Base-by-base conservation (phyloP, 2,329 filamentous ascomycete genomes). In the Ascochyta pisi region DNA sequence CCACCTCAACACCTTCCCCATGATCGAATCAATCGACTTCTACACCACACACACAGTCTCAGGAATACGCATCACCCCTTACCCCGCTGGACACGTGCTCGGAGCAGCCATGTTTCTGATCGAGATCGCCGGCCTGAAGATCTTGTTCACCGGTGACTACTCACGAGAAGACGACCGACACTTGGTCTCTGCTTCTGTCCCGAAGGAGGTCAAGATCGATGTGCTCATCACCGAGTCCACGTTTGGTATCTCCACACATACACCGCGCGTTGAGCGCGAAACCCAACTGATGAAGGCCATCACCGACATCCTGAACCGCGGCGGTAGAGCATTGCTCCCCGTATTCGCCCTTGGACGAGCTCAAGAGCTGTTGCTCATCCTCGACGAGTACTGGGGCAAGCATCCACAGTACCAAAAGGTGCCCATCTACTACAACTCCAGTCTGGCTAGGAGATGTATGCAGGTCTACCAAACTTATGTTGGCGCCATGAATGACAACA, bases 401-500 rank as follows among this genome's bases (percentile, higher is more conserved):
- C 94, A 99, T 70, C 79, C 86, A 0, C 93, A 97, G 66, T 92
- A 89, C 64, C 93, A 96, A 63, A 92, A 91, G 63, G 89, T 90
- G 33, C 95, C 95, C 5, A 98, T 99, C 60, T 99, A 98, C 80
- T 99, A 98, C 75, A 96, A 96, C 50, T 95, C 91, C 68, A 96
- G 96, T 68, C 85, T 98, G 38, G 95, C 95, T 1, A 84, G 94
- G 60, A 95, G 96, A 77, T 99, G 95, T 79, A 99, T 99, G 95
- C 86, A 97, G 27, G 92, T 98, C 3, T 99, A 99, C 73, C 95
- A 98, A 75, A 99, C 95, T 1, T 99, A 98, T 69, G 92, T 98
- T 44, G 92, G 93, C 44, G 92, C 93, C 51, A 99, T 99, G 95
- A 99, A 99, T 74, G 94, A 98, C 71, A 98, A 97, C 69, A 98